These are phyloP conservation scores for Sutorius australiensis DNA, from an alignment of 768 basidiomycete genomes.

Conservation along the genomic window DNA sequence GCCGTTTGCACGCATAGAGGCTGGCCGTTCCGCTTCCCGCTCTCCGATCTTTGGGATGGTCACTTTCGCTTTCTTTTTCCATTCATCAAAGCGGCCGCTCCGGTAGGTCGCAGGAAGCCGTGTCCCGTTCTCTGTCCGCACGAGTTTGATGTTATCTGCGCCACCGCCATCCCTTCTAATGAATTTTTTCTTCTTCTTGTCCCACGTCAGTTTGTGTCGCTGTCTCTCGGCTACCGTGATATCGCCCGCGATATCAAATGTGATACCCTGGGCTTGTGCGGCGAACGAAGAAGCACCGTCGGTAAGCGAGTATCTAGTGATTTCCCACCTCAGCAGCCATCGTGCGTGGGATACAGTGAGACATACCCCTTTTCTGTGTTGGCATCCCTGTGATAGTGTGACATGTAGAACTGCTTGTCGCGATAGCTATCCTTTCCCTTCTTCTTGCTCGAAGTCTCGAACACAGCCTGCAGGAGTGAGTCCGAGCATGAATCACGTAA, in stretches of 20 bases:
- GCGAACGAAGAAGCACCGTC: conserved; percentile 86
- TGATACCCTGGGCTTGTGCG: conserved; percentile 72
- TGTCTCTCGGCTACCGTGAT: conserved; percentile 54
- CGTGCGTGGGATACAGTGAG: not conserved
- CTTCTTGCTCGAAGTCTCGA: conserved; percentile 51
- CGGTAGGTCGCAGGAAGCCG: conserved; percentile 89
- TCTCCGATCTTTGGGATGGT: conserved; percentile 82
- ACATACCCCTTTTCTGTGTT: conserved; percentile 85
- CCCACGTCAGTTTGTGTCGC: conserved; percentile 77
- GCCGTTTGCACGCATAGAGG: conserved; percentile 31
- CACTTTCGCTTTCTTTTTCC: conserved; percentile 78
- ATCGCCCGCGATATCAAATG: conserved; percentile 83
- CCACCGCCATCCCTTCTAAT: conserved; percentile 81
- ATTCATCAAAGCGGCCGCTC: conserved; percentile 92
- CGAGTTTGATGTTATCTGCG: conserved; percentile 90
- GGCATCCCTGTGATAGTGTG: conserved; percentile 85
- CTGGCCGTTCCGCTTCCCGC: conserved; percentile 49
- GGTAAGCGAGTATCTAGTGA: conserved; percentile 73
- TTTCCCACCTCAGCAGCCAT: not conserved
- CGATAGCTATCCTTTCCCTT: conserved; percentile 48
- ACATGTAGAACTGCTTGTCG: conserved; percentile 89
- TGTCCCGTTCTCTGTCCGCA: conserved; percentile 89
- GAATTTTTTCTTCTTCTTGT: conserved; percentile 95
- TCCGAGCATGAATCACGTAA: not conserved
- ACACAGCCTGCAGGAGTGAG: conserved; percentile 52